Evolutionary conservation across 176 grass and related monocot species (phyloP).

Genomic region (Rhynchospora breviuscula): DNA sequence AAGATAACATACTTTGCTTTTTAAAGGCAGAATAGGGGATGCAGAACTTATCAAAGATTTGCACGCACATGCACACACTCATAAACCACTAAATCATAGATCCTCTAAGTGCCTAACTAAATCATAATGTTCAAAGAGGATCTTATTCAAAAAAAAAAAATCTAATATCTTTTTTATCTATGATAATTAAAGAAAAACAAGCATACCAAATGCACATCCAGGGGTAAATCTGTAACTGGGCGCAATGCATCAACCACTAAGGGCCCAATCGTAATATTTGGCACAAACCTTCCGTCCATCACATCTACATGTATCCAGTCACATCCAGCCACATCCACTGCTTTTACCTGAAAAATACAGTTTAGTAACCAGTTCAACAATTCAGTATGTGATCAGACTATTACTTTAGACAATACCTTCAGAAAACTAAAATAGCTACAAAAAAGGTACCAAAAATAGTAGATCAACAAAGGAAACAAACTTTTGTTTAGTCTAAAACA

Average conservation of each 20-base stretch:
- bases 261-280: constrained; percentile 97
- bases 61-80: too few relatives aligned
- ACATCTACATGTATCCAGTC: constrained; percentile 99
- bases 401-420: neutral
- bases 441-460: neutral
- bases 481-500: neutral
- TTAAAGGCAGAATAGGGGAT: neutral
- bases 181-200: neutral
- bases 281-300: constrained; percentile 97
- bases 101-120: neutral
- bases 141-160: neutral
- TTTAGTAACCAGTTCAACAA: neutral
- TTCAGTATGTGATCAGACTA: neutral
- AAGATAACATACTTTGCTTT: neutral
- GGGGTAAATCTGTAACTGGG: constrained; percentile 89
- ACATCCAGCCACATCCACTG: constrained; percentile 91
- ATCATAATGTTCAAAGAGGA: neutral
- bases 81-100: neutral
- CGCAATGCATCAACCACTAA: constrained; percentile 83
- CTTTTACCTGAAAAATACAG: constrained; percentile 69
- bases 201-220: constrained; percentile 97
- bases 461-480: neutral
- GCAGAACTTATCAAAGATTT: neutral
- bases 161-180: neutral
- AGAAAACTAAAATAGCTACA: neutral